A percentile compares a stretch with the other conserved stretches of the same genome.
Conservation (phyloP, 352 stramenopile genomes). For the Blastocystis sp. region DNA sequence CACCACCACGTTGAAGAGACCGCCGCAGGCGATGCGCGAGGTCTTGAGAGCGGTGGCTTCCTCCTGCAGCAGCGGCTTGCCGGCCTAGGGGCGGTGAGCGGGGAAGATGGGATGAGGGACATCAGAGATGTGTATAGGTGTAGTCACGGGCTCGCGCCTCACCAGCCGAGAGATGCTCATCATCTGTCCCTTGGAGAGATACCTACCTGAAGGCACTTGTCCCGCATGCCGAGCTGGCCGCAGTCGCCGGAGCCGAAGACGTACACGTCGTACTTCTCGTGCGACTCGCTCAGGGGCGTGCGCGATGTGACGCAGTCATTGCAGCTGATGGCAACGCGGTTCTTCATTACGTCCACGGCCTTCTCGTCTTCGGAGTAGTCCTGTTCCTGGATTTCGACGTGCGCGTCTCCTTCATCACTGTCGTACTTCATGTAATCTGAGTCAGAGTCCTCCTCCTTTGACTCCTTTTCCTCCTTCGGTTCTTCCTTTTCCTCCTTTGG, state of each 20-base stretch:
- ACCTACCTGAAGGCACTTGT: constrained; percentile 21
- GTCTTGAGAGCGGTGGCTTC: constrained; percentile 19
- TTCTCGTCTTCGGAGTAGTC: constrained; percentile 38
- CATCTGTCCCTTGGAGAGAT: neutral
- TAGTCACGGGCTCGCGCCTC: constrained; percentile 15
- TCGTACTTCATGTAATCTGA: constrained; percentile 41
- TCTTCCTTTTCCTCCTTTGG: neutral
- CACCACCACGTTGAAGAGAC: constrained; percentile 25
- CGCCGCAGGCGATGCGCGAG: constrained; percentile 6
- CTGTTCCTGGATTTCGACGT: neutral
- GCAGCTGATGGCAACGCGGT: neutral
- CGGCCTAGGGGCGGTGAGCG: constrained; percentile 22
- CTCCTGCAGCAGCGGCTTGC: constrained; percentile 13
- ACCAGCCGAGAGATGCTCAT: constrained; percentile 63
- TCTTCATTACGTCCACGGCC: constrained; percentile 19
- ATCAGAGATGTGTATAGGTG: neutral
- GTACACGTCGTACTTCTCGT: constrained; percentile 51
- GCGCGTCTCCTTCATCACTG: constrained; percentile 4
- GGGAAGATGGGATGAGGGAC: neutral
- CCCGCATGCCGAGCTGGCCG: constrained; percentile 30
- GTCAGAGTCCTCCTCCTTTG: neutral
- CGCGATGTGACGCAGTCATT: neutral
- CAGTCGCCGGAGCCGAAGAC: constrained; percentile 55
- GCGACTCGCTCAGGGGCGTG: neutral
- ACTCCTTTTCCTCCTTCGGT: neutral